A percentile compares a stretch with the other conserved stretches of the same genome.
Evolutionary conservation across 306 rosid genomes (phyloP).

Genomic region (Trifolium fragiferum): DNA sequence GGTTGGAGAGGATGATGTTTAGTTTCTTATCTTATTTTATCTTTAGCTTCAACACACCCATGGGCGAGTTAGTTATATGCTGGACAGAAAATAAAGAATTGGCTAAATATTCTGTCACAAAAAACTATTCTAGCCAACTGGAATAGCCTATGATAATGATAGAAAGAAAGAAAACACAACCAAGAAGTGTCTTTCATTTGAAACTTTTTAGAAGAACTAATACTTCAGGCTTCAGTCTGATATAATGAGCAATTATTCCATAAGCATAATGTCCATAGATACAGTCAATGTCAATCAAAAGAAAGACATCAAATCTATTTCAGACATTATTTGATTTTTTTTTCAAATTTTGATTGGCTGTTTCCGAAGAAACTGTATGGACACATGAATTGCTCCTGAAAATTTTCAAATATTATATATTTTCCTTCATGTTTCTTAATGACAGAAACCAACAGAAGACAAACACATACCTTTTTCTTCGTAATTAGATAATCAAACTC

Average conservation of each 20-base stretch:
- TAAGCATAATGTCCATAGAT: neutral
- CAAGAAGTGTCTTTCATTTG: neutral
- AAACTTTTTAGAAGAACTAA: neutral
- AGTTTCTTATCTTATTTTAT: too few species aligned
- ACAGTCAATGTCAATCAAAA: constrained; percentile 14
- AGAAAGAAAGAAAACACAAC: neutral
- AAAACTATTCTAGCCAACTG: neutral
- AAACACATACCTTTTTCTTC: constrained; percentile 80
- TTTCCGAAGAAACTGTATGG: neutral
- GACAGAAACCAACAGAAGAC: constrained; percentile 10
- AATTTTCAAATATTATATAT: constrained; percentile 21
- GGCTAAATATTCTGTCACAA: constrained; percentile 1
- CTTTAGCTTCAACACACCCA: too few species aligned
- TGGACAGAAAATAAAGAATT: neutral
- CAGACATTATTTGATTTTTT: constrained; percentile 1
- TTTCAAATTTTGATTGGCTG: constrained; percentile 5
- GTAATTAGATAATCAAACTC: constrained; percentile 89
- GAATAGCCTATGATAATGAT: constrained; percentile 2
- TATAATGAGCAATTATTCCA: neutral
- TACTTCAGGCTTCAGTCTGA: neutral
- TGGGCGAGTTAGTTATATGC: too few species aligned
- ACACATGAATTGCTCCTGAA: neutral
- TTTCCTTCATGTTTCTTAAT: constrained; percentile 14
- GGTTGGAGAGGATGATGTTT: too few species aligned
- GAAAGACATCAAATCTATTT: neutral